Base-by-base conservation (phyloP, 2,329 filamentous ascomycete species). In the Geosmithia flava region DNA sequence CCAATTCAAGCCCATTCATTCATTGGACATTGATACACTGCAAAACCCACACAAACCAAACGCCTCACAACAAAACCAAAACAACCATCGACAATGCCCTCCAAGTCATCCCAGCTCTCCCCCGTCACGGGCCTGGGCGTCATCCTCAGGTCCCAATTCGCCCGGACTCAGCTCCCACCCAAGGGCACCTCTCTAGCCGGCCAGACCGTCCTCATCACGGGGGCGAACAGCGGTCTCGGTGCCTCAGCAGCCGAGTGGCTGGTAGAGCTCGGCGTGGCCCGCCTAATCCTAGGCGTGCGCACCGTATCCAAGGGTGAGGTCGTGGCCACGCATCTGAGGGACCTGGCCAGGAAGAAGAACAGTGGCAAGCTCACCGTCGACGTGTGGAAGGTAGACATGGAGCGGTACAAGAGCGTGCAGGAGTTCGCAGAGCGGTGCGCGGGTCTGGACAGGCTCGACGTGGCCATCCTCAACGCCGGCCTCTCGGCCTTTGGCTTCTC, bases 401-500 rank as follows among this genome's bases (percentile, higher is more conserved):
- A 54, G 33, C 53, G 54, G 7, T 59, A 59, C 30, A 50, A 53
- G 11, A 59, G 55, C 13, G 46, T 60, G 10, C 51, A 53, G 7
- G 43, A 47, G 0, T 59, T 59, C 48, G 52, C 47, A 0, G 29
- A 30, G 3, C 52, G 30, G n/a, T 59, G 56, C 7, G 7, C 17
- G 7, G 57, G 47, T 0, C 58, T 72, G 6, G 44, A 56, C 1
- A 59, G 66, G 0, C 55, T 75, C 19, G 70, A 75, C 53, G 62
- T 69, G 23, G 64, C 56, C 16, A 62, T 76, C 13, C 59, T 74
- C 20, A 74, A 75, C 47, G 70, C 72, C 1, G 72, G 68, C 0
- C 29, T 66, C 1, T 50, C 52, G n/a, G 58, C 56, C 16, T 45
- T 49, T 1, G 47, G 50, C 7, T 60, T 60, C 46, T 52, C 50